A percentile compares a stretch with the other conserved stretches of the same genome.
phyloP scores from a whole-genome alignment of 1,139 yeast species.

The Pichia sp. region DNA sequence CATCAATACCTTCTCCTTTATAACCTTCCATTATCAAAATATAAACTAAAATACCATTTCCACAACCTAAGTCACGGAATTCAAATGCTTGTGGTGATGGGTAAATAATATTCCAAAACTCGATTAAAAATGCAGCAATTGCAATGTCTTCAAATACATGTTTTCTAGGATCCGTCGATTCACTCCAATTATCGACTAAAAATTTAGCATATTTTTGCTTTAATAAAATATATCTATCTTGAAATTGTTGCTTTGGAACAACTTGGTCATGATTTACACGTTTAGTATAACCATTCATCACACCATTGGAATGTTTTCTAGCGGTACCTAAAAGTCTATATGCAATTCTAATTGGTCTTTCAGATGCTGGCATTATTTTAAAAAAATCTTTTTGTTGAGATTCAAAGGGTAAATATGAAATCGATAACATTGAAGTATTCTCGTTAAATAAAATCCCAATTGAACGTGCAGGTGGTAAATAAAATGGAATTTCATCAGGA shows the following conservation, averaged over 20 bases:
- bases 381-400: constrained; percentile 29
- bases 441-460: constrained; percentile 65
- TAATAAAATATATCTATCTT: constrained; percentile 70
- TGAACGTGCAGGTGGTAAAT: constrained; percentile 75
- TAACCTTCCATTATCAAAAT: constrained; percentile 75
- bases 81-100: constrained; percentile 45
- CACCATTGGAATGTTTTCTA: constrained; percentile 76
- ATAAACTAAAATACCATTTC: constrained; percentile 83
- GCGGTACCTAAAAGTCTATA: constrained; percentile 74
- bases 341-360: constrained; percentile 76
- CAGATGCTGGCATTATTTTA: constrained; percentile 37
- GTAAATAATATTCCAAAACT: constrained; percentile 68
- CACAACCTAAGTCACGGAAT: constrained; percentile 91
- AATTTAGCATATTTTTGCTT: constrained; percentile 76
- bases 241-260: constrained; percentile 77
- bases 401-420: constrained; percentile 71
- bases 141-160: constrained; percentile 97
- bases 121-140: constrained; percentile 91
- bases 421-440: constrained; percentile 42
- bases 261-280: constrained; percentile 85
- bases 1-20: constrained; percentile 81
- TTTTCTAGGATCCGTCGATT: constrained; percentile 88
- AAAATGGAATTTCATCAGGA: constrained; percentile 72
- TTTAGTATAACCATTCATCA: constrained; percentile 76
- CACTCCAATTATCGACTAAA: constrained; percentile 82